These are phyloP conservation scores for Papiliotrema laurentii DNA, from an alignment of 1,284 basidiomycete species.

Conservation along the genomic window DNA sequence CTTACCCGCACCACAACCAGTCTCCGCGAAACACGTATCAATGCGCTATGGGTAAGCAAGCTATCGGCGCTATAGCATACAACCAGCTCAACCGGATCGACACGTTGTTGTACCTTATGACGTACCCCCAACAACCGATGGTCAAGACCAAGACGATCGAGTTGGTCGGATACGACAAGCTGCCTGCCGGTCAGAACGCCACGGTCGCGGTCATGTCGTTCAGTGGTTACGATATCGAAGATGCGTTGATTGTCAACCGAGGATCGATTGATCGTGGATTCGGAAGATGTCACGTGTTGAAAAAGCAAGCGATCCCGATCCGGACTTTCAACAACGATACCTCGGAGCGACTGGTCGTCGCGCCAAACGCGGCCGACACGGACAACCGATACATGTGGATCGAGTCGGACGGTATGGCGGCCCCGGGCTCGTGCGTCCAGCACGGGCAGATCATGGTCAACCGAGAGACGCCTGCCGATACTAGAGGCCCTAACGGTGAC, in stretches of 20 bases:
- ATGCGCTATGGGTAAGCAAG: constrained; percentile 99
- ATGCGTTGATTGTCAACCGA: constrained; percentile 93
- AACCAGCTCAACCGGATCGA: constrained; percentile 98
- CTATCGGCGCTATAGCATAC: constrained; percentile 97
- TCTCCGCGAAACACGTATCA: constrained; percentile 99
- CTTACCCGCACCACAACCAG: constrained; percentile 99
- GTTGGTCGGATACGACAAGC: constrained; percentile 89
- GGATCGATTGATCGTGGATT: constrained; percentile 95
- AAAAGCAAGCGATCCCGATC: constrained; percentile 91
- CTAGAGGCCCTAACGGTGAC: constrained; percentile 56
- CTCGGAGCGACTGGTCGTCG: constrained; percentile 77
- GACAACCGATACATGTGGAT: constrained; percentile 74
- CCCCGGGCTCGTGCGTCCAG: constrained; percentile 89
- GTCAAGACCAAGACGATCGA: constrained; percentile 99
- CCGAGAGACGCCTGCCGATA: constrained; percentile 86
- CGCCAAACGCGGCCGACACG: constrained; percentile 69
- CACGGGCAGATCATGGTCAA: constrained; percentile 94
- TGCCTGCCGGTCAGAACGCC: constrained; percentile 97
- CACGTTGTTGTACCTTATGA: constrained; percentile 94
- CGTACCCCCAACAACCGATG: constrained; percentile 99
- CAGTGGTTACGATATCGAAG: constrained; percentile 99
- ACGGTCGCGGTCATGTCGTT: constrained; percentile 99
- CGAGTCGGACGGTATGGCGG: constrained; percentile 85
- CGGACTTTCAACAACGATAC: constrained; percentile 97
- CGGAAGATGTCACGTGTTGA: constrained; percentile 92